Evolutionary conservation across 2,329 filamentous ascomycete species (phyloP), one percentile per base, ranked within the genome.

Genomic region (Berkeleyomyces basicola): DNA sequence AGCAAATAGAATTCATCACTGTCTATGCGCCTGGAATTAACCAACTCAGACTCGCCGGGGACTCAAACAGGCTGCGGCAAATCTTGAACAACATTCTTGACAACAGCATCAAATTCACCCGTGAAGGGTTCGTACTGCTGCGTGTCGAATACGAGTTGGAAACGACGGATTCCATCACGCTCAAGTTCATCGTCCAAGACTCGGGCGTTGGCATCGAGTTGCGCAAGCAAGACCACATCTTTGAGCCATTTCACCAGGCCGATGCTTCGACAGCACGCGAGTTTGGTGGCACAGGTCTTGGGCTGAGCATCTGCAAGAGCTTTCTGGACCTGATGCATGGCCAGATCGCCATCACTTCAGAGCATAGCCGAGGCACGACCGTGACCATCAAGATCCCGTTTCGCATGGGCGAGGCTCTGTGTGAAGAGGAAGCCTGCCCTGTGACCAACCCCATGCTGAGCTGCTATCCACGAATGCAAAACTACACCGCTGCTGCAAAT

Each of bases 141-240:
- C 80, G 79, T 0, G 84, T 88, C 1, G 73, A 76, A 10, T 84
- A 85, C 49, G 79, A 83, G 64, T 79, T 77, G 51, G 85, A 90
- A 69, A 82, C 82, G 0, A 70, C 77, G 0, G 85, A 89, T 6
- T 79, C 75, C 0, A 81, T 88, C 36, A 80, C 84, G 51, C 80
- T 91, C 49, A 82, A 82, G 59, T 91, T 92, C 67, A 80, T 80
- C 0, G 79, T 93, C 4, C 82, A 87, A 70, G 88, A 93, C 67
- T 88, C 86, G 0, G 88, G 88, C 0, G 90, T 92, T 59, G 88
- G 88, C 3, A 91, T 92, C 40, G 85, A 90, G 66, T 85, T 90
- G 58, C 85, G 88, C 63, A 86, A 90, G 4, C 79, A 83, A 16
- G 84, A 83, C 68, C 80, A 80, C 44, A 76, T 92, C 0, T 93